Percentiles rank a stretch among this genome's conserved stretches.
Evolutionary conservation across 106 monocot species (phyloP).

Genomic region (Narthecium ossifragum): DNA sequence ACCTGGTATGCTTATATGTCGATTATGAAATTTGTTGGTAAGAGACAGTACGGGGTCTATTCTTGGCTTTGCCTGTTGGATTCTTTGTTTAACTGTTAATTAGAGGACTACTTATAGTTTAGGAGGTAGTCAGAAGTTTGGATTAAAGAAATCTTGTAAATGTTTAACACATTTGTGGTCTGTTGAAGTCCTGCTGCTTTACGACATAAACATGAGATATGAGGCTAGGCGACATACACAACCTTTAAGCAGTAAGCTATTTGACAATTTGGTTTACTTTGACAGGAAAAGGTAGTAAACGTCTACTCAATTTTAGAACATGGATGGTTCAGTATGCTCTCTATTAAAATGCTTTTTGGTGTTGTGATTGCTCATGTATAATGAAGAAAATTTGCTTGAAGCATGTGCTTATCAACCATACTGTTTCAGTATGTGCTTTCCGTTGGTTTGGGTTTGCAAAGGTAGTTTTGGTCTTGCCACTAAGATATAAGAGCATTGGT

Average conservation of each 20-base stretch:
- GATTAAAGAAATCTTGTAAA: not conserved
- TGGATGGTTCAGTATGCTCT: not conserved
- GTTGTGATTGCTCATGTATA: too few relatives aligned
- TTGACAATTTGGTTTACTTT: not conserved
- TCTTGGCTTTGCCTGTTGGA: not conserved
- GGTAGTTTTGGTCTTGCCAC: too few relatives aligned
- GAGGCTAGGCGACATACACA: not conserved
- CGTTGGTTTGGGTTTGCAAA: too few relatives aligned
- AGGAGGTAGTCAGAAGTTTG: not conserved
- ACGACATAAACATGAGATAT: too few relatives aligned
- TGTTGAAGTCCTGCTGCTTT: too few relatives aligned
- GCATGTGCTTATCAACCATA: too few relatives aligned
- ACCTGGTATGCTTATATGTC: constrained; percentile 51
- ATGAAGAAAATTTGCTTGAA: too few relatives aligned
- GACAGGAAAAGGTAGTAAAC: not conserved
- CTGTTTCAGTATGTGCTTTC: too few relatives aligned
- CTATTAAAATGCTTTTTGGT: not conserved
- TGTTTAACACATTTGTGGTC: not conserved
- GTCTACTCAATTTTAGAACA: not conserved
- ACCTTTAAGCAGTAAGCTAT: not conserved
- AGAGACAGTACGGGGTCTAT: not conserved
- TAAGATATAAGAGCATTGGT: too few relatives aligned
- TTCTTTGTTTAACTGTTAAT: too few relatives aligned
- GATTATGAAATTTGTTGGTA: not conserved
- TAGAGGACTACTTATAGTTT: not conserved